phyloP scores from a whole-genome alignment of 1,284 basidiomycete species.

The Ceratorhiza oryzae-sativae region DNA sequence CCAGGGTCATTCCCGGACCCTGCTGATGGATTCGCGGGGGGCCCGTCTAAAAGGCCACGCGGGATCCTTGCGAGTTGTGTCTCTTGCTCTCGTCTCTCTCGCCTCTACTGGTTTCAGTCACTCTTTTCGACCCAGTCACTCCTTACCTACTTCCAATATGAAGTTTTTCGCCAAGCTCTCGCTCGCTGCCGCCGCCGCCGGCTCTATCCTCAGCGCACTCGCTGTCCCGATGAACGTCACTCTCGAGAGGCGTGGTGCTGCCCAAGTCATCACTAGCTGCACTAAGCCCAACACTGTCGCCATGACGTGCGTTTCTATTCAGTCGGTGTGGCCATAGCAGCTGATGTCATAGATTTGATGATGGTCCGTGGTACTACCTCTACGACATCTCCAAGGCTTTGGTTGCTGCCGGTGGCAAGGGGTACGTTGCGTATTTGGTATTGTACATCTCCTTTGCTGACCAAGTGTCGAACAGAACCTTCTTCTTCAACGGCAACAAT shows the following conservation, averaged over 20 bases:
- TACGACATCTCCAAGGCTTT: slow-evolving; percentile 41
- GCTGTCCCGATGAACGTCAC: slow-evolving; percentile 11
- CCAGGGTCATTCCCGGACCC: not conserved
- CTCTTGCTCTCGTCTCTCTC: slow-evolving; percentile 17
- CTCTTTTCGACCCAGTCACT: slow-evolving; percentile 25
- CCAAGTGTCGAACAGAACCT: not conserved
- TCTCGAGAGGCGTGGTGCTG: slow-evolving; percentile 11
- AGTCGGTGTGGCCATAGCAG: not conserved
- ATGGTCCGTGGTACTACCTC: slow-evolving; percentile 40
- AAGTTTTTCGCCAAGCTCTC: slow-evolving; percentile 35
- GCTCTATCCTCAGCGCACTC: slow-evolving; percentile 19
- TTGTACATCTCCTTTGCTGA: slow-evolving; percentile 18
- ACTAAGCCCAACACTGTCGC: slow-evolving; percentile 42
- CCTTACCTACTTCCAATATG: slow-evolving; percentile 29
- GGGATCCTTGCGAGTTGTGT: not conserved
- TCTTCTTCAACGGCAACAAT: slow-evolving; percentile 37
- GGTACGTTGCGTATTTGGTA: not conserved
- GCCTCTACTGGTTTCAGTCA: not conserved
- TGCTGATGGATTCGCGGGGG: not conserved
- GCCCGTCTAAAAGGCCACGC: not conserved
- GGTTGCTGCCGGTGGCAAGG: slow-evolving; percentile 41
- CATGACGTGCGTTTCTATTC: slow-evolving; percentile 24
- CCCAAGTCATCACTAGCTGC: slow-evolving; percentile 39
- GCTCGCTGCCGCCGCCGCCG: slow-evolving; percentile 12
- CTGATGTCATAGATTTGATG: slow-evolving; percentile 33